Evolutionary conservation across 495 filamentous ascomycete species (phyloP).

Genomic region (Trichoderma asperelloides): DNA sequence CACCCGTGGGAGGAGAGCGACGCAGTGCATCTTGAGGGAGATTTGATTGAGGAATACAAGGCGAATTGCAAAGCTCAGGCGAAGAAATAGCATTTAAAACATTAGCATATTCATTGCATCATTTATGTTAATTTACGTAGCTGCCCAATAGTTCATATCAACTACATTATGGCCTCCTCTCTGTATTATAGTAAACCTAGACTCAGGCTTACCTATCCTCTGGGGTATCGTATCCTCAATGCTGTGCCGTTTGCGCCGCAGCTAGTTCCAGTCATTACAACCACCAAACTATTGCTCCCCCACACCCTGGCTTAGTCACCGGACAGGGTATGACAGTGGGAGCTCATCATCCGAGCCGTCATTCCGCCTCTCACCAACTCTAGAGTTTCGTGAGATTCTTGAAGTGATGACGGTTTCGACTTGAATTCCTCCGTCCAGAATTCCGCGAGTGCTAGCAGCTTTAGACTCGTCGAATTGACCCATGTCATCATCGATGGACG

Average conservation of each 20-base stretch:
- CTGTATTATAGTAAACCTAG: neutral
- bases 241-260: neutral
- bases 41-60: neutral
- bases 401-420: neutral
- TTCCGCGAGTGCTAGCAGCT: neutral
- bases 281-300: neutral
- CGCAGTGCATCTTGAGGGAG: conserved; percentile 17
- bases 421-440: neutral
- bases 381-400: neutral
- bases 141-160: too few relatives aligned
- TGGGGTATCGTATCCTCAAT: neutral
- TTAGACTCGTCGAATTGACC: neutral
- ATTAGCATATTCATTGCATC: too few relatives aligned
- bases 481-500: neutral
- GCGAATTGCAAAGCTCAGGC: neutral
- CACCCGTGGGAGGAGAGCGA: conserved; percentile 40
- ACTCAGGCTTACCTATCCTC: neutral
- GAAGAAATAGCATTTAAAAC: too few relatives aligned
- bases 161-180: neutral
- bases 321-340: neutral
- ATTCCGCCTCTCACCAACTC: neutral
- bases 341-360: neutral
- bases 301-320: neutral
- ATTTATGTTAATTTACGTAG: too few relatives aligned
- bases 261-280: neutral